phyloP scores from a whole-genome alignment of 75 land plant species.

The Gnetum montanum region DNA sequence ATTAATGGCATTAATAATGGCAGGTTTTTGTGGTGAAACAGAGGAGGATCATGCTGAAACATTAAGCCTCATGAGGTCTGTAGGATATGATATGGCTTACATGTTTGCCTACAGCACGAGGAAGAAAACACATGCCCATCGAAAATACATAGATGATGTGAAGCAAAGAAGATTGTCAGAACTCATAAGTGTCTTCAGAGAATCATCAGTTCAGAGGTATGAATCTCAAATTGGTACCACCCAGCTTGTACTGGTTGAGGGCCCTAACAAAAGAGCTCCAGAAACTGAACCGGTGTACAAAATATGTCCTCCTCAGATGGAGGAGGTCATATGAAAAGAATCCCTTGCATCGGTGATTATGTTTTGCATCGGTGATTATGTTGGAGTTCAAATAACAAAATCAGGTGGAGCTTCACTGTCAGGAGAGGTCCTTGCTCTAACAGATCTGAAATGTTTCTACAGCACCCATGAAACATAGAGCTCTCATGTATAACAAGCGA shows the following conservation, averaged over 20 bases:
- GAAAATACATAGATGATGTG: slow-evolving; percentile 84
- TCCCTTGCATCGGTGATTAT: slow-evolving; percentile 74
- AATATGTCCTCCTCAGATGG: slow-evolving; percentile 28
- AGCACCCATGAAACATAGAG: not conserved
- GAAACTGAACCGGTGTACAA: slow-evolving; percentile 62
- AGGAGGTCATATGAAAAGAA: slow-evolving; percentile 10
- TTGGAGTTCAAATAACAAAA: slow-evolving; percentile 60
- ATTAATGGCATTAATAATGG: slow-evolving; percentile 1
- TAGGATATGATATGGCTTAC: slow-evolving; percentile 99
- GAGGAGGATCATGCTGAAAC: slow-evolving; percentile 89
- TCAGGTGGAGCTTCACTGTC: slow-evolving; percentile 72
- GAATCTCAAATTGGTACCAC: slow-evolving; percentile 69
- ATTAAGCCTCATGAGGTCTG: slow-evolving; percentile 55
- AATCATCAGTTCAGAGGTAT: slow-evolving; percentile 59
- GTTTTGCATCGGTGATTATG: too few species aligned
- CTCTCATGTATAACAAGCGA: too few species aligned
- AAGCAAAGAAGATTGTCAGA: slow-evolving; percentile 87
- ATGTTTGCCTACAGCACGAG: slow-evolving; percentile 99
- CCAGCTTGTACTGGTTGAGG: slow-evolving; percentile 89
- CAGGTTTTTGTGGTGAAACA: slow-evolving; percentile 98
- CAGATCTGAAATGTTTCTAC: slow-evolving; percentile 51
- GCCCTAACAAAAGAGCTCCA: slow-evolving; percentile 81
- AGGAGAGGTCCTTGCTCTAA: slow-evolving; percentile 61
- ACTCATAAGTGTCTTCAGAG: slow-evolving; percentile 68
- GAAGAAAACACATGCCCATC: slow-evolving; percentile 91